These are phyloP conservation scores for Aspergillus quadricinctus DNA, from an alignment of 2,329 filamentous ascomycete genomes.

Conservation along the genomic window DNA sequence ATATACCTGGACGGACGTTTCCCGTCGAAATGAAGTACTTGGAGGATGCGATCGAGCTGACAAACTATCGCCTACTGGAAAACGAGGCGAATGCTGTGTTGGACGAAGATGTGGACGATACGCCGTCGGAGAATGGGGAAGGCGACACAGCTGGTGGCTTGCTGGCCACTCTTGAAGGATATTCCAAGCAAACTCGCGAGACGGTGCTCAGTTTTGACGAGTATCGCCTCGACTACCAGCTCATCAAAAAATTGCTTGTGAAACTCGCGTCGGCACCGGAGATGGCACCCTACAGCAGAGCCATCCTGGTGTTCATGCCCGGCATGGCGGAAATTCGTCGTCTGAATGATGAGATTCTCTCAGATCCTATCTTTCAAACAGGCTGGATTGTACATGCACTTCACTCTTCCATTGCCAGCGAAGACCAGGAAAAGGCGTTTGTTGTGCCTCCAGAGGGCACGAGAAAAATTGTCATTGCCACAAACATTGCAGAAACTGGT, in stretches of 20 bases:
- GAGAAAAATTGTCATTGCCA: slow-evolving; percentile 91
- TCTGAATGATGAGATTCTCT: slow-evolving; percentile 77
- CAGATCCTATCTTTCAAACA: slow-evolving; percentile 68
- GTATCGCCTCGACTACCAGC: slow-evolving; percentile 83
- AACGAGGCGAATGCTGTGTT: slow-evolving; percentile 41
- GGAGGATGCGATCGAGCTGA: slow-evolving; percentile 88
- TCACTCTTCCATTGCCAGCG: slow-evolving; percentile 91
- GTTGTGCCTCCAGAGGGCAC: slow-evolving; percentile 73
- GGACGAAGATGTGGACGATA: slow-evolving; percentile 45
- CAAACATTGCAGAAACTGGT: slow-evolving; percentile 96
- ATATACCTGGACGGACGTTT: slow-evolving; percentile 88
- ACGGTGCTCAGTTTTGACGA: slow-evolving; percentile 78
- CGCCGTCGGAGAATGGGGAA: slow-evolving; percentile 45
- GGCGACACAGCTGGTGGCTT: slow-evolving; percentile 53
- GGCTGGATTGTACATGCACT: slow-evolving; percentile 85
- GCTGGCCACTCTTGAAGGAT: slow-evolving; percentile 63
- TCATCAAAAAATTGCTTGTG: slow-evolving; percentile 74
- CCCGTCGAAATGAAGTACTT: slow-evolving; percentile 84
- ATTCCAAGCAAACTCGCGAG: slow-evolving; percentile 70
- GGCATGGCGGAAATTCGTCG: slow-evolving; percentile 90
- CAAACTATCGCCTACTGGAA: slow-evolving; percentile 67
- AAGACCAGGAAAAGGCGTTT: slow-evolving; percentile 94
- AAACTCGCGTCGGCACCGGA: slow-evolving; percentile 67
- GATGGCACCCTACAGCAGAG: slow-evolving; percentile 72
- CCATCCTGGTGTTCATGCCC: slow-evolving; percentile 89